Conservation (phyloP, 148 eudicot genomes). For the Hydrangea macrophylla region DNA sequence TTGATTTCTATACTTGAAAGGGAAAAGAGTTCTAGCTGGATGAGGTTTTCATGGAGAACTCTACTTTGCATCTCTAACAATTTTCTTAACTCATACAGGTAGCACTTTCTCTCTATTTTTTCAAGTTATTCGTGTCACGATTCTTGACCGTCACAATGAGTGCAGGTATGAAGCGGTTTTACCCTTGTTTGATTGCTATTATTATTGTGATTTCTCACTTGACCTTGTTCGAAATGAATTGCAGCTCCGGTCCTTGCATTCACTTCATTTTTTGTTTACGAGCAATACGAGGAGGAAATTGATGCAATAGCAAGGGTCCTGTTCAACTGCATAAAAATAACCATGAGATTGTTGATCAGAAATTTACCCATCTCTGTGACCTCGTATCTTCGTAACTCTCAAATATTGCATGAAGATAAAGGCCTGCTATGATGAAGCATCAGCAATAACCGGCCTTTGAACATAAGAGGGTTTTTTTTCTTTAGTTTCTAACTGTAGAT, state of each 20-base stretch:
- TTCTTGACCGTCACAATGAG: slow-evolving; percentile 49
- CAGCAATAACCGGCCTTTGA: slow-evolving; percentile 9
- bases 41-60: not conserved
- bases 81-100: slow-evolving; percentile 41
- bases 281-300: slow-evolving; percentile 79
- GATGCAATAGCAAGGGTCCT: slow-evolving; percentile 30
- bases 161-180: slow-evolving; percentile 45
- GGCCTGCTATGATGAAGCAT: slow-evolving; percentile 11
- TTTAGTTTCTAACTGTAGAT: not conserved
- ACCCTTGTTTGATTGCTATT: not conserved
- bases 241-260: slow-evolving; percentile 71
- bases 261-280: slow-evolving; percentile 67
- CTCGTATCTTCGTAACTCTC: slow-evolving; percentile 9
- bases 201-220: not conserved
- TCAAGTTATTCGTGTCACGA: slow-evolving; percentile 45
- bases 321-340: slow-evolving; percentile 10
- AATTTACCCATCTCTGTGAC: slow-evolving; percentile 23
- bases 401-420: slow-evolving; percentile 2
- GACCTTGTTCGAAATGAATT: slow-evolving; percentile 18
- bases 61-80: not conserved
- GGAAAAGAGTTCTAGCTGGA: not conserved
- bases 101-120: slow-evolving; percentile 44
- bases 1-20: not conserved
- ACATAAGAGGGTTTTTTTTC: not conserved
- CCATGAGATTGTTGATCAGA: slow-evolving; percentile 5